Percentiles rank a stretch among this genome's conserved stretches.
phyloP scores from a whole-genome alignment of 1,139 yeast genomes.

The Lodderomyces parapsilosis region DNA sequence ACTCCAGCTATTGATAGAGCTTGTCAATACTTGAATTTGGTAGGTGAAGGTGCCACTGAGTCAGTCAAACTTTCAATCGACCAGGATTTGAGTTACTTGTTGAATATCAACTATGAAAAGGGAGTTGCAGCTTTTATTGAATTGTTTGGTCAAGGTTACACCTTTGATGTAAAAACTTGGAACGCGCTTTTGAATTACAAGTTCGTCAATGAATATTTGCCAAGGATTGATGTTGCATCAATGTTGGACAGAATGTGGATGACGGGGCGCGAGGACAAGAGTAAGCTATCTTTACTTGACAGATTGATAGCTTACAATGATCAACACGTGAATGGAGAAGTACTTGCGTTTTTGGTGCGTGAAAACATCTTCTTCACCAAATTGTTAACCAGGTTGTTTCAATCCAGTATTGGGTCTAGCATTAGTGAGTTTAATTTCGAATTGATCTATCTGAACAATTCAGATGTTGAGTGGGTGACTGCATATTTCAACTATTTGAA shows the following conservation, averaged over 20 bases:
- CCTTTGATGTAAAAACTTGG: conserved; percentile 36
- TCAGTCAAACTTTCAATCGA: conserved; percentile 5
- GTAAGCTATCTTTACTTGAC: conserved; percentile 18
- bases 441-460: conserved; percentile 9
- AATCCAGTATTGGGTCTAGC: conserved; percentile 3
- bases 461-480: conserved; percentile 19
- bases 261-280: conserved; percentile 19
- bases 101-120: conserved; percentile 28
- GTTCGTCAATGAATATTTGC: conserved; percentile 24
- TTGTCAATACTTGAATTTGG: conserved; percentile 15
- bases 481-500: conserved; percentile 20
- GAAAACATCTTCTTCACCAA: conserved; percentile 11
- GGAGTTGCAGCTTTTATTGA: conserved; percentile 31
- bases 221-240: conserved; percentile 19
- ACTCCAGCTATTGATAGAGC: conserved; percentile 24
- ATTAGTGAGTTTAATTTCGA: background rate
- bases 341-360: conserved; percentile 18
- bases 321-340: conserved; percentile 30
- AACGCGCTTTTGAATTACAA: conserved; percentile 29
- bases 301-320: conserved; percentile 23
- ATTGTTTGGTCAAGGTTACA: conserved; percentile 27
- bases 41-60: conserved; percentile 1
- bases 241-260: conserved; percentile 27
- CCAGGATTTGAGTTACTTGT: conserved; percentile 28
- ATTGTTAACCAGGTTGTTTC: conserved; percentile 15